phyloP scores from a whole-genome alignment of 1,284 basidiomycete genomes.

The Cystobasidium slooffiae region DNA sequence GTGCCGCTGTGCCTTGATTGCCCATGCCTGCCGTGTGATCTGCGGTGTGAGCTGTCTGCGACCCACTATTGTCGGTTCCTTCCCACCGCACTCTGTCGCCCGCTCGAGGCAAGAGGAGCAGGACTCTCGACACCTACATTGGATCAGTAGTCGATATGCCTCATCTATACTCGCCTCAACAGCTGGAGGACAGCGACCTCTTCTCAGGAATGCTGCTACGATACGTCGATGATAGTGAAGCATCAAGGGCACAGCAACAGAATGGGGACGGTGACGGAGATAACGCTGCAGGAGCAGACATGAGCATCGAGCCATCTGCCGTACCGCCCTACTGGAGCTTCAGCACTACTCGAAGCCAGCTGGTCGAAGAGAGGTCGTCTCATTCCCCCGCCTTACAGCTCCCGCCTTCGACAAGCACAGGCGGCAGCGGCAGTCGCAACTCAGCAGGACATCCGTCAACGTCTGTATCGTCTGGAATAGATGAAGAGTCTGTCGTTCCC shows the following conservation, averaged over 20 bases:
- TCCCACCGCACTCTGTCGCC: too few relatives aligned
- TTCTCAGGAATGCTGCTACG: not conserved
- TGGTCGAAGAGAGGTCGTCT: not conserved
- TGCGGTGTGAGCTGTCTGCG: too few relatives aligned
- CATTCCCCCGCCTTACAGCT: slow-evolving; percentile 7
- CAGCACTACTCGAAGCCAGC: slow-evolving; percentile 19
- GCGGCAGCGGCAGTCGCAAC: not conserved
- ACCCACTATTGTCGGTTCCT: too few relatives aligned
- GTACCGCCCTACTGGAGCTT: slow-evolving; percentile 37
- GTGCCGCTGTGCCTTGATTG: too few relatives aligned
- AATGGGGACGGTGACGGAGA: not conserved
- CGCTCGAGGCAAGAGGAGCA: too few relatives aligned
- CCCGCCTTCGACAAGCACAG: not conserved
- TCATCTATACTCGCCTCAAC: not conserved
- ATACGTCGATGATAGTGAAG: not conserved
- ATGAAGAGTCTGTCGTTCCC: not conserved
- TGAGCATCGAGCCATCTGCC: slow-evolving; percentile 19
- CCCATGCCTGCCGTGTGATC: too few relatives aligned
- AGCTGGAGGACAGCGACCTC: slow-evolving; percentile 19
- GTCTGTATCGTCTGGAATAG: not conserved
- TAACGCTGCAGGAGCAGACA: not conserved
- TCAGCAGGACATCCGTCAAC: not conserved
- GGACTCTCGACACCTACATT: too few relatives aligned
- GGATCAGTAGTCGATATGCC: not conserved
- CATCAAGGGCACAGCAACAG: not conserved